phyloP scores from a whole-genome alignment of 805 yeast species.

The Blastobotrys terrestris region DNA sequence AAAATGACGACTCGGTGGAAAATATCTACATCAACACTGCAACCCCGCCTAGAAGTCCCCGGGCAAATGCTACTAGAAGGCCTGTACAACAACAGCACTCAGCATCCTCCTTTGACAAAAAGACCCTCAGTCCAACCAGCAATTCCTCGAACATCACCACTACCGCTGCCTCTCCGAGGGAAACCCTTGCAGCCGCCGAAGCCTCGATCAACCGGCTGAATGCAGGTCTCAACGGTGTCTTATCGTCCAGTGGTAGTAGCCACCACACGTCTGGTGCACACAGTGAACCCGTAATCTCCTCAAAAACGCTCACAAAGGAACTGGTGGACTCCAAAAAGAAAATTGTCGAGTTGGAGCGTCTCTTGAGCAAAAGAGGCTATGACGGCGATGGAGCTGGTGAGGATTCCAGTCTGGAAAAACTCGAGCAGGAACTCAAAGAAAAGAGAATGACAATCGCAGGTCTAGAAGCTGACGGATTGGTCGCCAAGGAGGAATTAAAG shows the following conservation, averaged over 20 bases:
- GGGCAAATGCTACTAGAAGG: neutral
- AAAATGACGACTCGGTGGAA: neutral
- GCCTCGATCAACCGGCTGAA: neutral
- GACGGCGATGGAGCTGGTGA: neutral
- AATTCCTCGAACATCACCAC: neutral
- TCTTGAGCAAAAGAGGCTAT: slow-evolving; percentile 13
- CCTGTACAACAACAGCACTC: neutral
- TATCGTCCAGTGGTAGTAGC: neutral
- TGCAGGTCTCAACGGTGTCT: neutral
- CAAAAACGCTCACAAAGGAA: slow-evolving; percentile 10
- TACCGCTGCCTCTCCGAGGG: neutral
- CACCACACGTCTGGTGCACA: neutral
- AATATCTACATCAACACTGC: neutral
- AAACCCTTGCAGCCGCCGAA: neutral
- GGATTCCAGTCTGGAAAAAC: neutral
- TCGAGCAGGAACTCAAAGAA: slow-evolving; percentile 21
- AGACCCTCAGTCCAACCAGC: neutral
- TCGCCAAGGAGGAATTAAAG: slow-evolving; percentile 36
- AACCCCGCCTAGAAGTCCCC: slow-evolving; percentile 2
- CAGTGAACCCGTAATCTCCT: neutral
- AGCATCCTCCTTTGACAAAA: neutral
- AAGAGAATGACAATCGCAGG: slow-evolving; percentile 32
- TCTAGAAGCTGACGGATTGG: slow-evolving; percentile 29
- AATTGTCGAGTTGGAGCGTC: slow-evolving; percentile 25
- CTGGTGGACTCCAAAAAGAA: slow-evolving; percentile 24